phyloP scores from a whole-genome alignment of 2,329 filamentous ascomycete species.

The Diaporthe sp. region DNA sequence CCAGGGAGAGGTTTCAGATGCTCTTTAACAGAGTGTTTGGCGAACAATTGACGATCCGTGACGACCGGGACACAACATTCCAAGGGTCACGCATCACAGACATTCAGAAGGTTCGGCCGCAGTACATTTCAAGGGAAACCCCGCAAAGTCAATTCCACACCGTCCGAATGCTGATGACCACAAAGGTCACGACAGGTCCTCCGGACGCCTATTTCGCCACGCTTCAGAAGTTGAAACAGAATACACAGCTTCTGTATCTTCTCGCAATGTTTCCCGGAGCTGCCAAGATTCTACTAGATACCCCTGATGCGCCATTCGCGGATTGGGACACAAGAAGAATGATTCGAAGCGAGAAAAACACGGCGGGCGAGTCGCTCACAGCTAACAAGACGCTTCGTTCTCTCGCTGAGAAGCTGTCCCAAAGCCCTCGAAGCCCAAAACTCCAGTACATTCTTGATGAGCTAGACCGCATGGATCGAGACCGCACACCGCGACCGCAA shows the following conservation, averaged over 20 bases:
- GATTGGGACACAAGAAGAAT: not conserved
- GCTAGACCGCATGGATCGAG: not conserved
- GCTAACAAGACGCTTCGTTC: not conserved
- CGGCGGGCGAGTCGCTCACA: not conserved
- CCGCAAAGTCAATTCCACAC: not conserved
- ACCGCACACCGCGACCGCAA: not conserved
- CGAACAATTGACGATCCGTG: not conserved
- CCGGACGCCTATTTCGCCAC: not conserved
- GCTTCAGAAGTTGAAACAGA: not conserved
- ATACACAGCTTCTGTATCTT: slow-evolving; percentile 25
- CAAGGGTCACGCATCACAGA: slow-evolving; percentile 10
- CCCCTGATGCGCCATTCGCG: not conserved
- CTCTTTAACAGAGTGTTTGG: not conserved
- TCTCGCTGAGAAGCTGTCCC: not conserved
- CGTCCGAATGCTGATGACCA: not conserved
- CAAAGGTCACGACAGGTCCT: not conserved
- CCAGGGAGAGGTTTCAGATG: not conserved
- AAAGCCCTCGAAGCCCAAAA: slow-evolving; percentile 20
- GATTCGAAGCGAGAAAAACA: not conserved
- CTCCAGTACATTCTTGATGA: slow-evolving; percentile 20
- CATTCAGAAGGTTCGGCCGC: not conserved
- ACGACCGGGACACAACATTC: not conserved
- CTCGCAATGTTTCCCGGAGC: slow-evolving; percentile 30
- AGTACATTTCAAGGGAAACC: not conserved
- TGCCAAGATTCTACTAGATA: not conserved